These are phyloP conservation scores for Meripilus lineatus DNA, from an alignment of 1,284 basidiomycete species.

Conservation along the genomic window DNA sequence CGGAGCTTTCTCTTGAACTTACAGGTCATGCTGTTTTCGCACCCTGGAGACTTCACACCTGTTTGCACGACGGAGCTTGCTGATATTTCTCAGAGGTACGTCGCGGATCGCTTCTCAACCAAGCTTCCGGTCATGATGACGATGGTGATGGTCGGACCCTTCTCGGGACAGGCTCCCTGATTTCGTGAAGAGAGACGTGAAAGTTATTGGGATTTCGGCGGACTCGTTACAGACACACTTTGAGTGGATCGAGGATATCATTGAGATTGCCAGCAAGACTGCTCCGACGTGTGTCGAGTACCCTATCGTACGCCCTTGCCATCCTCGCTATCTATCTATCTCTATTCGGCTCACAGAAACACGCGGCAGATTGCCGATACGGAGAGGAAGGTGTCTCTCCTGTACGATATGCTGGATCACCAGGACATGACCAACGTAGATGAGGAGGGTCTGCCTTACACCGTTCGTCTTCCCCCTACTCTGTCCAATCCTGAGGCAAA, in stretches of 20 bases:
- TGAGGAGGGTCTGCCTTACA: constrained; percentile 82
- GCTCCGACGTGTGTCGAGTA: constrained; percentile 78
- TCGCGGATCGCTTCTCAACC: background rate
- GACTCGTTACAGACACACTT: constrained; percentile 88
- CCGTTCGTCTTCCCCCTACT: constrained; percentile 38
- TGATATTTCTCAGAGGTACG: constrained; percentile 76
- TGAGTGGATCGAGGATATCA: constrained; percentile 91
- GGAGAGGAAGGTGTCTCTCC: constrained; percentile 79
- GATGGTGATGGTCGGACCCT: background rate
- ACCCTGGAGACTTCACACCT: constrained; percentile 85
- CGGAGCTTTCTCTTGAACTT: no score
- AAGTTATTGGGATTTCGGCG: constrained; percentile 92
- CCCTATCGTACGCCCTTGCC: constrained; percentile 70
- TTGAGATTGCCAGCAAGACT: constrained; percentile 66
- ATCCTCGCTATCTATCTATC: background rate
- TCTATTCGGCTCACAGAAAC: constrained; percentile 24
- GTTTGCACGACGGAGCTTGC: constrained; percentile 97
- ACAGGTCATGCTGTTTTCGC: constrained; percentile 85
- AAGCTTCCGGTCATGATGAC: background rate
- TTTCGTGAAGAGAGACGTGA: constrained; percentile 85
- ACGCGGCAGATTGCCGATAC: constrained; percentile 95
- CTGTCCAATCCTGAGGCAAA: constrained; percentile 14
- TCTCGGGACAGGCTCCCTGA: constrained; percentile 62
- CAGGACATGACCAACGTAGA: constrained; percentile 95
- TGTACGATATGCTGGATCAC: constrained; percentile 95